Percentiles rank a stretch among this genome's conserved stretches.
Conservation (phyloP, 257 asterid genomes). For the Rauvolfia tetraphylla region DNA sequence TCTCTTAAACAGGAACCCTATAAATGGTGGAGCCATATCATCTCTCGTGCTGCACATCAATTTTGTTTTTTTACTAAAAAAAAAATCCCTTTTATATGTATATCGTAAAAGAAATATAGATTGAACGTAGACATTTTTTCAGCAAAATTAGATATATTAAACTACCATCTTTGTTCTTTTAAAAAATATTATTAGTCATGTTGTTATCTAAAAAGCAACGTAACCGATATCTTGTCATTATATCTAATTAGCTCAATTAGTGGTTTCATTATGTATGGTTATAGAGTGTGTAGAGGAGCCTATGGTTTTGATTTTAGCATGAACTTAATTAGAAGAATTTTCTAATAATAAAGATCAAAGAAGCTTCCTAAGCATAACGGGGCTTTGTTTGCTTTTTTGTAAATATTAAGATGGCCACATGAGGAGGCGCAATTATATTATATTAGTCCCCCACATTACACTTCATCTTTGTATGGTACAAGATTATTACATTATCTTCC, state of each 20-base stretch:
- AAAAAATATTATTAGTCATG: constrained; percentile 21
- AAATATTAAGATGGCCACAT: constrained; percentile 10
- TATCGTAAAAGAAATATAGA: neutral
- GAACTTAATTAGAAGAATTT: neutral
- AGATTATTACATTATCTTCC: constrained; percentile 9
- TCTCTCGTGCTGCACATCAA: constrained; percentile 31
- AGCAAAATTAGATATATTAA: too few species aligned
- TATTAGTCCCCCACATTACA: constrained; percentile 14
- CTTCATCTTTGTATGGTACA: constrained; percentile 11
- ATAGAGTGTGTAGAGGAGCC: too few species aligned
- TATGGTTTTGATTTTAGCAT: constrained; percentile 5
- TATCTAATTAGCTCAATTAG: neutral
- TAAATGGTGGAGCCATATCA: constrained; percentile 38
- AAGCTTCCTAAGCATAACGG: constrained; percentile 11
- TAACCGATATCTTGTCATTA: constrained; percentile 28
- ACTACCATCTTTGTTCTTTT: too few species aligned
- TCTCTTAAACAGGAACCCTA: constrained; percentile 24
- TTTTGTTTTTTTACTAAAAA: constrained; percentile 6
- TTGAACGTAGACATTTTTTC: neutral
- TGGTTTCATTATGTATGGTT: neutral
- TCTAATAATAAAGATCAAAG: neutral
- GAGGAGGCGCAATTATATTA: constrained; percentile 19
- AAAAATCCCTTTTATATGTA: too few species aligned
- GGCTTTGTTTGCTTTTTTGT: constrained; percentile 7
- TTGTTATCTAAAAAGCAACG: constrained; percentile 35